Evolutionary conservation across 139 green algal species (phyloP), one percentile per base, ranked within the genome.

Genomic region (Chlamydomonas eustigma): DNA sequence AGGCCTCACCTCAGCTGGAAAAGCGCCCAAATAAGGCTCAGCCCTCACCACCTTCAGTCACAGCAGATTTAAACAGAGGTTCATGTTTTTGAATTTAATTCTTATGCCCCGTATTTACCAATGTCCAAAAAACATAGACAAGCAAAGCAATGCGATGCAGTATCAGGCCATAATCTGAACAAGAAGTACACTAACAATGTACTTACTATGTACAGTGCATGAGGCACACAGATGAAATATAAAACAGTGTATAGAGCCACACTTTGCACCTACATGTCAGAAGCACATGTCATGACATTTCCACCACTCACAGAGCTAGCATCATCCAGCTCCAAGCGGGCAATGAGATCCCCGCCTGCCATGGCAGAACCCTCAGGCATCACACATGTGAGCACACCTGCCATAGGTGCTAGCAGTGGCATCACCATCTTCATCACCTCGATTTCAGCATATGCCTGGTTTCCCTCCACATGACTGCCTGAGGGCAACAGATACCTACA

Each of bases 381-480:
- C 39, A 86, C 35, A 51, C 91, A 95, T 77, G 64, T 74, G n/a
- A 96, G 79, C 4, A 73, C 74, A 39, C 94, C 94, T 1, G 86
- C 63, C 4, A 91, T 92, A 38, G 92, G 90, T 1, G 86, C 79
- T 36, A 93, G 75, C 72, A 97, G 79, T 36, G 86, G 87, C 93
- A 97, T 96, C 76, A 97, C 63, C 84, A 94, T 95, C 83, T 95
- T 94, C 91, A 96, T 75, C 5, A 83, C 78, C 75, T 85, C 80
- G 37, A 85, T 50, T 76, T 82, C 72, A 2, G 76, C 81, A 52
- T 81, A 98, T 0, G 91, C 77, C 68, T 89, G 73, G 77, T 93
- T 89, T 3, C 80, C 52, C 8, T 79, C 74, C 22, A 97, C 85
- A 51, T 90, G 81, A 1, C 39, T 77, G 36, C 91, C 91, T 51